phyloP scores from a whole-genome alignment of 371 early-diverging fungal genomes.

The Rhizopus sp. region DNA sequence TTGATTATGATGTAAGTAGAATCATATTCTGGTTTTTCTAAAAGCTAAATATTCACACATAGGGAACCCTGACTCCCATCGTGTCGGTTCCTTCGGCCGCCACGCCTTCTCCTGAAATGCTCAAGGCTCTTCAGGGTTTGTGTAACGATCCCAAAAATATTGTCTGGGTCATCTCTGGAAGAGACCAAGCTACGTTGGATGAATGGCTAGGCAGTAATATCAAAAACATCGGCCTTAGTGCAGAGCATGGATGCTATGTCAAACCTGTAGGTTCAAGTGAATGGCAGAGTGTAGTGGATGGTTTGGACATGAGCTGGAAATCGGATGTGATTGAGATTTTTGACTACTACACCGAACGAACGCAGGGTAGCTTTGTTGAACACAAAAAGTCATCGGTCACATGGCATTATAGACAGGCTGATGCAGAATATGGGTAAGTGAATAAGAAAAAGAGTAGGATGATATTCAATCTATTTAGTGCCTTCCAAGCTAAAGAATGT shows the following conservation, averaged over 20 bases:
- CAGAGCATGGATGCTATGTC: conserved; percentile 70
- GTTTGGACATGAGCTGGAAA: conserved; percentile 85
- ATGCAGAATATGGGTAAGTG: conserved; percentile 72
- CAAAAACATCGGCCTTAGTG: conserved; percentile 75
- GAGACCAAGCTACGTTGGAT: conserved; percentile 81
- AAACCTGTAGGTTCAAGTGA: conserved; percentile 41
- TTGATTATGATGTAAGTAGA: conserved; percentile 81
- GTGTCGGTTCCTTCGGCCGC: conserved; percentile 71
- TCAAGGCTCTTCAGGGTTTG: conserved; percentile 59
- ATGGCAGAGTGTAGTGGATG: conserved; percentile 78
- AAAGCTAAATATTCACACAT: neutral
- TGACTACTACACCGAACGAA: conserved; percentile 88
- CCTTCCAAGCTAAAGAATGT: conserved; percentile 85
- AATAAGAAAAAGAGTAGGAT: conserved; percentile 1
- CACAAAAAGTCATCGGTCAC: conserved; percentile 83
- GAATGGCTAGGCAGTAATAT: conserved; percentile 80
- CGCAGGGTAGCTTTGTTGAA: conserved; percentile 83
- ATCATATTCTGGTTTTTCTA: neutral
- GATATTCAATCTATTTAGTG: conserved; percentile 33
- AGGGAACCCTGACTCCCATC: conserved; percentile 83
- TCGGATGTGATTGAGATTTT: conserved; percentile 84
- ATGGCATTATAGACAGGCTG: conserved; percentile 91
- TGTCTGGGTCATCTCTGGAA: conserved; percentile 90
- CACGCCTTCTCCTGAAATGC: conserved; percentile 64
- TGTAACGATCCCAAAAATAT: conserved; percentile 75